Percentiles rank a stretch among this genome's conserved stretches.
Conservation (phyloP, 805 yeast species). For the Kodamaea kakaduensis region DNA sequence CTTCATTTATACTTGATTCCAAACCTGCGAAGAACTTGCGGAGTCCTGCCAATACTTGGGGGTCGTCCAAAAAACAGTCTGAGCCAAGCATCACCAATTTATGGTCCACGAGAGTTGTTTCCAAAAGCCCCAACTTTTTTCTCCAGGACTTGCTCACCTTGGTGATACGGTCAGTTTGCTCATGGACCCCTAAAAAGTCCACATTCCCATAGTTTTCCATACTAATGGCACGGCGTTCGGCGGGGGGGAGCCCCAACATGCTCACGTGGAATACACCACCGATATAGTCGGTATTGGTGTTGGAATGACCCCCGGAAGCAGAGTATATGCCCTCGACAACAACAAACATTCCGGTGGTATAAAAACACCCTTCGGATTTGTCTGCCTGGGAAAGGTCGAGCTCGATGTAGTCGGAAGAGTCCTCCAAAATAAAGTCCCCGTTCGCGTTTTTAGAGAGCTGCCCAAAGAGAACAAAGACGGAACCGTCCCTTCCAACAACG, state of each 20-base stretch:
- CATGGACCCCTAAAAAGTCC: constrained; percentile 56
- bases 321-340: constrained; percentile 83
- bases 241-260: constrained; percentile 81
- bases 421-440: constrained; percentile 77
- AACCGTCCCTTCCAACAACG: constrained; percentile 78
- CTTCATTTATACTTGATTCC: constrained; percentile 31
- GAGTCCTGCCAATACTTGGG: constrained; percentile 56
- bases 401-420: constrained; percentile 69
- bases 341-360: constrained; percentile 71
- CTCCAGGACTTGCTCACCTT: constrained; percentile 62
- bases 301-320: constrained; percentile 48
- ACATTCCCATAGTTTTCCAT: constrained; percentile 71
- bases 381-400: constrained; percentile 60
- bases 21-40: constrained; percentile 56
- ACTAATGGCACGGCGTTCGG: constrained; percentile 67
- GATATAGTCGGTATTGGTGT: constrained; percentile 25
- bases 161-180: constrained; percentile 30
- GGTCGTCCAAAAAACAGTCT: constrained; percentile 62
- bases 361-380: constrained; percentile 62
- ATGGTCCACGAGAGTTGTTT: constrained; percentile 53
- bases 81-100: constrained; percentile 70
- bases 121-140: constrained; percentile 51
- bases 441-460: constrained; percentile 57
- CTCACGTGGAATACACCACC: constrained; percentile 63
- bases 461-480: constrained; percentile 74